These are phyloP conservation scores for Xylaria palmicola DNA, from an alignment of 495 filamentous ascomycete species.

Conservation along the genomic window DNA sequence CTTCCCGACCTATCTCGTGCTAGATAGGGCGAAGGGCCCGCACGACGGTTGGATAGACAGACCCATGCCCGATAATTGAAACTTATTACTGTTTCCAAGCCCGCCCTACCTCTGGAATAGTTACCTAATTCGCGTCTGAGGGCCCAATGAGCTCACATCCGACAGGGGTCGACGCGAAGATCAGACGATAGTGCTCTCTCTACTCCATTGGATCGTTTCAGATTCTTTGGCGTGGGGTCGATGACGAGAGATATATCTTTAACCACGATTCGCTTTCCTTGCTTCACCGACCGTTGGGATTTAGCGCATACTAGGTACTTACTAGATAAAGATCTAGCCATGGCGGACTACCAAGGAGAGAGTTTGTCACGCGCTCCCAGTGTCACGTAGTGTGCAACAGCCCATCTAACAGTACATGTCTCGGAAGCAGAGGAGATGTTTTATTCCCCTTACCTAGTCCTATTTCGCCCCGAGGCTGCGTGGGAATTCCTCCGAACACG, in stretches of 20 bases:
- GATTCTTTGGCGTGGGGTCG: conserved; percentile 1
- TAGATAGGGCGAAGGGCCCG: not conserved
- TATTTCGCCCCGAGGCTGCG: not conserved
- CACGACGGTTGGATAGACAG: not conserved
- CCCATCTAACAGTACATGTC: not conserved
- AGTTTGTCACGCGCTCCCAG: no score
- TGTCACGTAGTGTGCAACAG: no score
- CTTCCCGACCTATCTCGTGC: not conserved
- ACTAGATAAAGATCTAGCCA: no score
- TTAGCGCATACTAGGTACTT: no score
- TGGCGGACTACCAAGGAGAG: no score
- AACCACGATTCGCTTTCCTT: no score
- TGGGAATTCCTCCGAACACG: conserved; percentile 12
- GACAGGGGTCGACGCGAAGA: conserved; percentile 1
- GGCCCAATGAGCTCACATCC: not conserved
- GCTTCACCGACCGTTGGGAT: no score
- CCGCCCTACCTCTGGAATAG: no score
- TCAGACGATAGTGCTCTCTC: conserved; percentile 11
- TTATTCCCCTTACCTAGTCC: not conserved
- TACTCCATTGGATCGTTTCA: conserved; percentile 13
- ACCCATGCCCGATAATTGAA: conserved; percentile 1
- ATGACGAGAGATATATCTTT: no score
- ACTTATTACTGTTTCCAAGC: conserved; percentile 1
- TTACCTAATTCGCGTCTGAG: not conserved
- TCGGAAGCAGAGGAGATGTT: not conserved